Evolutionary conservation across 2,329 filamentous ascomycete genomes (phyloP), one percentile per base, ranked within the genome.

Genomic region (Blastomyces parvus): DNA sequence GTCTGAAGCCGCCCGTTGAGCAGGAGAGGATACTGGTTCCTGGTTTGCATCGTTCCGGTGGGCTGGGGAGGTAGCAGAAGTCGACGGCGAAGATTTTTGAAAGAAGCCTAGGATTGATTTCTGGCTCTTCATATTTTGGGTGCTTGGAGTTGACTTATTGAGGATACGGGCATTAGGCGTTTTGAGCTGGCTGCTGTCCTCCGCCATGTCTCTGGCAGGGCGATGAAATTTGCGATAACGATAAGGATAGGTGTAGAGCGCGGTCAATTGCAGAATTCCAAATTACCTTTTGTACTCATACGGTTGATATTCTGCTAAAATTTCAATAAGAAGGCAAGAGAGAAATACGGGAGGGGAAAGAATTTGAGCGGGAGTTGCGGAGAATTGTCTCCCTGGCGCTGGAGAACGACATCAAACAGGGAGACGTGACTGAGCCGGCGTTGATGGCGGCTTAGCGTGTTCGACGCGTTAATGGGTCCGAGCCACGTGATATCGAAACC

Each of bases 61-160:
- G 27, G 68, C 64, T 42, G 63, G 66, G 1, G 74, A 72, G 66
- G 71, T 72, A 57, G 64, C 44, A 42, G 65, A 57, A 17, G 80
- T 80, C 33, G 81, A 78, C 22, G 79, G 79, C 17, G 80, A 76
- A 2, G 80, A 78, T 63, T 78, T 91, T 68, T 87, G 82, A 71
- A 93, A 93, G 81, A 94, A 94, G 53, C 88, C 88, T 44, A 91
- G 79, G 64, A 94, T 91, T 61, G 87, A 89, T 73, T 81, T 82
- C 72, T 90, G 87, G 70, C 84, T 86, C 71, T 86, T 86, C 74
- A 76, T 77, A 55, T 77, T 77, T 67, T 77, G 74, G 13, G 74
- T 74, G 62, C 73, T 76, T 22, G 77, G 74, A 7, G 74, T 74
- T 7, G 77, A 70, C 64, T 60, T 62, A 22, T 64, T 65, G 14